Evolutionary conservation across 164 flowering plant species (phyloP).

Genomic region (Annona cherimola): DNA sequence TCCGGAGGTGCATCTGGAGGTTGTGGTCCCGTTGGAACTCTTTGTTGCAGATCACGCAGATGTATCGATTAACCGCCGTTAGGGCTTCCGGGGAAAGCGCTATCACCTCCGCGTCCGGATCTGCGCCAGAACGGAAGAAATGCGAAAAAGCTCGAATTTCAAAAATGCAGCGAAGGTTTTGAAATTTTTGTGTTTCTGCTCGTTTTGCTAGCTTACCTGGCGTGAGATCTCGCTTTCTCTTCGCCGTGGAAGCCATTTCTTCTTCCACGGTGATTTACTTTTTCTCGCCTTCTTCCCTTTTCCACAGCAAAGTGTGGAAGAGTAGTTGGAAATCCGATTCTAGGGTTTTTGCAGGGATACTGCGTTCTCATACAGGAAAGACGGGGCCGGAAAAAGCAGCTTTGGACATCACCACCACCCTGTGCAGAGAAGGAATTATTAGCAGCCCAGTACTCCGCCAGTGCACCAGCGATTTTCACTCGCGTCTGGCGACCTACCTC

Average conservation of each 20-base stretch:
- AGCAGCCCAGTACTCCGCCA: background rate
- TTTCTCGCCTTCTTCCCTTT: background rate
- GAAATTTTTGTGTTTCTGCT: background rate
- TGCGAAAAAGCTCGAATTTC: background rate
- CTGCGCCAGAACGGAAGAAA: constrained; percentile 23
- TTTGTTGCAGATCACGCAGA: constrained; percentile 94
- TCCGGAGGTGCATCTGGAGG: constrained; percentile 86
- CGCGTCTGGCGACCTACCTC: background rate
- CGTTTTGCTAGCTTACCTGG: background rate
- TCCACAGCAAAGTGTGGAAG: background rate
- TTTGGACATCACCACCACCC: background rate
- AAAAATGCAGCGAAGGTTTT: background rate
- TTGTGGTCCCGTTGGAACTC: constrained; percentile 94
- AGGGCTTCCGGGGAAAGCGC: constrained; percentile 80
- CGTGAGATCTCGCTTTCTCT: background rate
- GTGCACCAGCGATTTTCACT: background rate
- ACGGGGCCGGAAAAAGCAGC: background rate
- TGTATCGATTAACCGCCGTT: constrained; percentile 79
- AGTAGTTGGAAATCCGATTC: background rate
- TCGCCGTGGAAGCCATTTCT: background rate
- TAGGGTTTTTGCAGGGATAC: background rate
- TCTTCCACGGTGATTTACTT: background rate
- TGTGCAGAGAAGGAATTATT: background rate
- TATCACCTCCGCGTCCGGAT: constrained; percentile 94
- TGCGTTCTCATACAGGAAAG: background rate